A percentile compares a stretch with the other conserved stretches of the same genome.
phyloP scores from a whole-genome alignment of 495 filamentous ascomycete species.

The Penicillium herquei region DNA sequence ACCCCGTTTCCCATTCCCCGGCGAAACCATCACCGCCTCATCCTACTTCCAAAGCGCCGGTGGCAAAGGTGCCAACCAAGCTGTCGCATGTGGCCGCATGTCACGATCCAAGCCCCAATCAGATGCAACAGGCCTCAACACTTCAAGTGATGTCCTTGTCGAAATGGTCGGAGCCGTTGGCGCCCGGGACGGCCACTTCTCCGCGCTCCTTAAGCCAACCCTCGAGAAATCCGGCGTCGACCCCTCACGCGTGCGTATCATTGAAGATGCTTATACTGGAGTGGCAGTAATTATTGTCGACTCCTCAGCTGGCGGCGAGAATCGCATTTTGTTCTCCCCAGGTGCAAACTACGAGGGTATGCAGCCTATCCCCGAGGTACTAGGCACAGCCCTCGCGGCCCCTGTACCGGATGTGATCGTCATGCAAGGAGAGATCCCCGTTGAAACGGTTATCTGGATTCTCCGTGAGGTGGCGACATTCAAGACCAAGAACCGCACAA shows the following conservation, averaged over 20 bases:
- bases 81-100: constrained; percentile 71
- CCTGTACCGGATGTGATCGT: constrained; percentile 65
- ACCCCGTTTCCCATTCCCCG: constrained; percentile 73
- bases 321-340: constrained; percentile 78
- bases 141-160: constrained; percentile 53
- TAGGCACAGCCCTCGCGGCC: constrained; percentile 33
- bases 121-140: constrained; percentile 16
- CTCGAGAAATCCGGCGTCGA: constrained; percentile 63
- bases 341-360: constrained; percentile 70
- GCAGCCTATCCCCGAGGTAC: constrained; percentile 39
- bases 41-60: constrained; percentile 78
- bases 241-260: constrained; percentile 47
- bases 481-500: constrained; percentile 44
- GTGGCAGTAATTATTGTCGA: constrained; percentile 85
- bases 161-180: constrained; percentile 86
- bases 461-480: constrained; percentile 40
- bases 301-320: constrained; percentile 72
- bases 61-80: constrained; percentile 96
- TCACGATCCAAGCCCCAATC: constrained; percentile 44
- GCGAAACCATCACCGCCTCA: constrained; percentile 83
- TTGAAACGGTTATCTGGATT: constrained; percentile 66
- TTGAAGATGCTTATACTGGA: constrained; percentile 63
- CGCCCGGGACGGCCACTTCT: constrained; percentile 48
- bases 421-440: constrained; percentile 85
- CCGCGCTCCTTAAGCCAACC: constrained; percentile 37